A percentile compares a stretch with the other conserved stretches of the same genome.
Evolutionary conservation across 2,329 filamentous ascomycete species (phyloP).

Genomic region (Chaetomium olivaceum): DNA sequence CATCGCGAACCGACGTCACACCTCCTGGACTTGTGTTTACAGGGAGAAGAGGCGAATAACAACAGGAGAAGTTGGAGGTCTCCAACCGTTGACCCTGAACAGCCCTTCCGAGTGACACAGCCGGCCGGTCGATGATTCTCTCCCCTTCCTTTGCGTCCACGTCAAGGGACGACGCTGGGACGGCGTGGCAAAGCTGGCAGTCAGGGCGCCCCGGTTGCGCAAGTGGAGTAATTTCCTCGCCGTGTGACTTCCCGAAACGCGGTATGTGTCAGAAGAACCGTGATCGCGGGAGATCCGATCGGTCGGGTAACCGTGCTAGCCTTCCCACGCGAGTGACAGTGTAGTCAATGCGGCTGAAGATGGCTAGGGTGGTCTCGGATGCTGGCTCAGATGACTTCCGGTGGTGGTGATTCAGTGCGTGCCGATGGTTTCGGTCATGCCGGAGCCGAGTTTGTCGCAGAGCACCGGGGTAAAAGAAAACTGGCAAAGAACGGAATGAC

Average conservation of each 20-base stretch:
- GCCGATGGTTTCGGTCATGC: slow-evolving; percentile 1
- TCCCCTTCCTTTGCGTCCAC: not conserved
- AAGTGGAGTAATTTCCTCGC: slow-evolving; percentile 16
- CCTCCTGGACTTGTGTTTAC: slow-evolving; percentile 2
- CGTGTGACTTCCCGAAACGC: slow-evolving; percentile 26
- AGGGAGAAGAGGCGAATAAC: not conserved
- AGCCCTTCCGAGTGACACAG: slow-evolving; percentile 11
- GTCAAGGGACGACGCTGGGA: not conserved
- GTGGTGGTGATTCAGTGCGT: not conserved
- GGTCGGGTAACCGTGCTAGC: slow-evolving; percentile 16
- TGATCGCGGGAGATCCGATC: slow-evolving; percentile 26
- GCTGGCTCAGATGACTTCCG: not conserved
- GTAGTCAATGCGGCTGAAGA: slow-evolving; percentile 21
- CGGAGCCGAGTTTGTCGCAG: not conserved
- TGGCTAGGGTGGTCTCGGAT: not conserved
- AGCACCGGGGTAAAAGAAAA: not conserved
- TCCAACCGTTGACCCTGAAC: not conserved
- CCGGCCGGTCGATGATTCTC: not conserved
- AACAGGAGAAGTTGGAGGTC: not conserved
- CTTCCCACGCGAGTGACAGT: not conserved
- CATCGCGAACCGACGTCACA: slow-evolving; percentile 20
- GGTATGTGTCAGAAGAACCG: slow-evolving; percentile 24
- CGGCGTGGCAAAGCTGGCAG: slow-evolving; percentile 4
- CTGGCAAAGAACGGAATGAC: not conserved
- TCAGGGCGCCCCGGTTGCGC: not conserved